Evolutionary conservation across 352 stramenopile genomes (phyloP).

Genomic region (Globisporangium nunn): DNA sequence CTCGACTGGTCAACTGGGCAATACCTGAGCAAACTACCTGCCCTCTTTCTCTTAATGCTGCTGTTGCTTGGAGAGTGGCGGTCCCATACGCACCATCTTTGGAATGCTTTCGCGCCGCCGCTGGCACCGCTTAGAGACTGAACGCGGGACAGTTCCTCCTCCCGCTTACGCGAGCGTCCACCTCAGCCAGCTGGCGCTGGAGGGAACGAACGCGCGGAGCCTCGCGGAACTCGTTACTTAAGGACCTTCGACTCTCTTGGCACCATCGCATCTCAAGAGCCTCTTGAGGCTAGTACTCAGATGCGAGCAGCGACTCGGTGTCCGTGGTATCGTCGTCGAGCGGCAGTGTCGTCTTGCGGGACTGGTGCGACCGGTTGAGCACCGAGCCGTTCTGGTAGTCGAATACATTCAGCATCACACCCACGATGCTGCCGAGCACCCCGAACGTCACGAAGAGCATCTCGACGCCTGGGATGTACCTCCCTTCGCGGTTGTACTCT

Average conservation of each 20-base stretch:
- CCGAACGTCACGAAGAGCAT: slow-evolving; percentile 78
- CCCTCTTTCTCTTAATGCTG: neutral
- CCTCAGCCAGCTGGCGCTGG: too few relatives aligned
- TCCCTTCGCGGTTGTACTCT: slow-evolving; percentile 60
- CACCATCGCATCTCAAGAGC: neutral
- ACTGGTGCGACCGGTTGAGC: slow-evolving; percentile 50
- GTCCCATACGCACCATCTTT: neutral
- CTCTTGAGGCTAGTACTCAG: slow-evolving; percentile 33
- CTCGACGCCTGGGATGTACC: slow-evolving; percentile 77
- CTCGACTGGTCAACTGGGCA: too few relatives aligned
- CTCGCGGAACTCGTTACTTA: too few relatives aligned
- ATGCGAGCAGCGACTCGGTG: slow-evolving; percentile 43
- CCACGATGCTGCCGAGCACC: slow-evolving; percentile 62
- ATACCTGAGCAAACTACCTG: too few relatives aligned
- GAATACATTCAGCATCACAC: slow-evolving; percentile 62
- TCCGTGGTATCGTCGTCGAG: slow-evolving; percentile 55
- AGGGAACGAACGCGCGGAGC: too few relatives aligned
- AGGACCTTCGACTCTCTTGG: too few relatives aligned
- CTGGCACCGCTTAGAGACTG: neutral
- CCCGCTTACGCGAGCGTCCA: too few relatives aligned
- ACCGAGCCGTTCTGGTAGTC: slow-evolving; percentile 76
- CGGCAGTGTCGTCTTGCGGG: slow-evolving; percentile 24
- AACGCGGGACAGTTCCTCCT: too few relatives aligned
- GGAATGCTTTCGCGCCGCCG: neutral
- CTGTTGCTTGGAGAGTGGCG: neutral